A percentile compares a stretch with the other conserved stretches of the same genome.
phyloP scores from a whole-genome alignment of 306 rosid species.

The Biancaea sappan region DNA sequence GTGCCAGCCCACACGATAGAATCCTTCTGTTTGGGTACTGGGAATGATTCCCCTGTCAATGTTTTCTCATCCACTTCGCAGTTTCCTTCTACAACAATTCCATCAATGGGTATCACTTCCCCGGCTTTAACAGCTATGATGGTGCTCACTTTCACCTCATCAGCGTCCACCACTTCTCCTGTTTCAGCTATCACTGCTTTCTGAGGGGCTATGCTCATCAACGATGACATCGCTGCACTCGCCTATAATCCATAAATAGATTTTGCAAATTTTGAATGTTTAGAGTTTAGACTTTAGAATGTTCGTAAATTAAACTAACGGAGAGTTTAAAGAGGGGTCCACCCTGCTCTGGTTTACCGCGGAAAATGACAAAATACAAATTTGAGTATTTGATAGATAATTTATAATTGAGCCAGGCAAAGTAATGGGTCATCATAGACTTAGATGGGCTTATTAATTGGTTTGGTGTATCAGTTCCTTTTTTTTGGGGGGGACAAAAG shows the following conservation, averaged over 20 bases:
- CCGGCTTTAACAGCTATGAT: slow-evolving; percentile 85
- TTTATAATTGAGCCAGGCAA: neutral
- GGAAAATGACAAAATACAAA: slow-evolving; percentile 1
- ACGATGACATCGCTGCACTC: slow-evolving; percentile 78
- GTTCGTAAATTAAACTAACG: too few relatives aligned
- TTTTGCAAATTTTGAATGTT: slow-evolving; percentile 2
- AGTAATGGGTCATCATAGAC: neutral
- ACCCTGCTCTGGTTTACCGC: slow-evolving; percentile 6
- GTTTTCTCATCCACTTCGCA: slow-evolving; percentile 92
- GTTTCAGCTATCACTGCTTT: slow-evolving; percentile 87
- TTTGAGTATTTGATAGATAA: neutral
- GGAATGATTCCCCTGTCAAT: slow-evolving; percentile 89
- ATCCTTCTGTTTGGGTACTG: slow-evolving; percentile 76
- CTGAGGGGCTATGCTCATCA: slow-evolving; percentile 82
- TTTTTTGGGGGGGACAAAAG: too few relatives aligned
- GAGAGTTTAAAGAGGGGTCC: slow-evolving; percentile 20
- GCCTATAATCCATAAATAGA: slow-evolving; percentile 55
- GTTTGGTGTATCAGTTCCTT: neutral
- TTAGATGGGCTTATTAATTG: neutral
- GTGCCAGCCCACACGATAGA: slow-evolving; percentile 95
- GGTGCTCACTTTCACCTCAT: slow-evolving; percentile 75
- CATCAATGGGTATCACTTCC: slow-evolving; percentile 89
- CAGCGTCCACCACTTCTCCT: slow-evolving; percentile 77
- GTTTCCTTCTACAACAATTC: slow-evolving; percentile 72
- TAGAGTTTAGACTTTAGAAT: too few relatives aligned